phyloP scores from a whole-genome alignment of 805 yeast genomes.

The Saturnispora hagleri region DNA sequence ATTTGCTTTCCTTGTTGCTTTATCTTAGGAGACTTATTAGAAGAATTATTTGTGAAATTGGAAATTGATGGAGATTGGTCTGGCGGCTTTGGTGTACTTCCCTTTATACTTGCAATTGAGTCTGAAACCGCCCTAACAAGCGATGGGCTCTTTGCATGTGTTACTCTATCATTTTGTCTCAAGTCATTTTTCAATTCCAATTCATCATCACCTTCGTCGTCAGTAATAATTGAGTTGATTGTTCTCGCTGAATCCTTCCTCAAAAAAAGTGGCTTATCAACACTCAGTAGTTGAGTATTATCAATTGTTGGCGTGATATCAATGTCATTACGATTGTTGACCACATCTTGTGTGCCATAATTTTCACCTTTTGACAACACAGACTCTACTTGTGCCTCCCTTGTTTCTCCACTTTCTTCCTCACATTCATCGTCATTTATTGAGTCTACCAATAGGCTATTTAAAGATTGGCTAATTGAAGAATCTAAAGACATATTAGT shows the following conservation, averaged over 20 bases:
- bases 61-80: neutral
- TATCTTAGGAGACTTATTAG: conserved; percentile 1
- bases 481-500: neutral
- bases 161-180: neutral
- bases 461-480: neutral
- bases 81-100: neutral
- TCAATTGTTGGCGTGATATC: neutral
- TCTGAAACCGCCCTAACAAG: neutral
- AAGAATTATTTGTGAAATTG: neutral
- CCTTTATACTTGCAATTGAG: neutral
- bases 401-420: neutral
- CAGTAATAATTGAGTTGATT: conserved; percentile 2
- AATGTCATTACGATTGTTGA: neutral
- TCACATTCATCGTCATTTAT: neutral
- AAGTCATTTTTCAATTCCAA: neutral
- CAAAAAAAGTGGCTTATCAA: neutral
- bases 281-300: neutral
- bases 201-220: neutral
- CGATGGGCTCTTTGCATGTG: neutral
- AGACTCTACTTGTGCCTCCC: too few relatives aligned
- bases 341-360: neutral
- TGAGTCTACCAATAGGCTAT: neutral
- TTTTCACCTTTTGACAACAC: neutral
- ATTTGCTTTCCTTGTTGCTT: neutral
- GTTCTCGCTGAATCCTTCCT: conserved; percentile 1